A percentile compares a stretch with the other conserved stretches of the same genome.
Evolutionary conservation across 2,329 filamentous ascomycete species (phyloP).

Genomic region (Alternaria arborescens): DNA sequence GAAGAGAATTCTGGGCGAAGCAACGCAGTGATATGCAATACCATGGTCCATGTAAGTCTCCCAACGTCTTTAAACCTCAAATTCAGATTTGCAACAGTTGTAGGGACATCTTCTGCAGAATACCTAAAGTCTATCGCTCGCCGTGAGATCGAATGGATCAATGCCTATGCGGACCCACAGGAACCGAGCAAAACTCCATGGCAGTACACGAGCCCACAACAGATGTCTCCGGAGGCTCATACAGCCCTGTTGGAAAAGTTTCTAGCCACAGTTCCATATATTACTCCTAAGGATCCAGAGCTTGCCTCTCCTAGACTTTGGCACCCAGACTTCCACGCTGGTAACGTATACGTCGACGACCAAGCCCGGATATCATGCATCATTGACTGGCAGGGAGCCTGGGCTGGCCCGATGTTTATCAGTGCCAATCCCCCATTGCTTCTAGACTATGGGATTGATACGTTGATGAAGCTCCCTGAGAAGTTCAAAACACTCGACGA

Average conservation of each 20-base stretch:
- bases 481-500: constrained; percentile 37
- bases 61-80: neutral
- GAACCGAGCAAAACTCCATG: constrained; percentile 37
- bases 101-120: constrained; percentile 34
- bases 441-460: constrained; percentile 37
- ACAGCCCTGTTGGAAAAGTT: constrained; percentile 30
- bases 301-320: constrained; percentile 36
- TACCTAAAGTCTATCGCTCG: constrained; percentile 41
- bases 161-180: constrained; percentile 33
- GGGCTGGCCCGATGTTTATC: constrained; percentile 32
- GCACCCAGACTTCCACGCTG: constrained; percentile 42
- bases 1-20: constrained; percentile 36
- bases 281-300: constrained; percentile 35
- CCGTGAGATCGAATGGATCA: constrained; percentile 48
- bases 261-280: constrained; percentile 31
- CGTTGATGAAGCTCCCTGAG: constrained; percentile 38
- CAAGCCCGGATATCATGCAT: constrained; percentile 34
- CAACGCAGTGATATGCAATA: constrained; percentile 33
- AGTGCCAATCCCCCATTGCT: constrained; percentile 35
- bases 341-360: constrained; percentile 40
- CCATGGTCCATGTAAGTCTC: constrained; percentile 35
- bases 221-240: constrained; percentile 31
- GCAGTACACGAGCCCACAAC: constrained; percentile 46
- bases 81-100: constrained; percentile 13
- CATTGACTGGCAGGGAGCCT: constrained; percentile 43